These are phyloP conservation scores for Penicillium sp. DNA, from an alignment of 2,329 filamentous ascomycete species.

Conservation along the genomic window DNA sequence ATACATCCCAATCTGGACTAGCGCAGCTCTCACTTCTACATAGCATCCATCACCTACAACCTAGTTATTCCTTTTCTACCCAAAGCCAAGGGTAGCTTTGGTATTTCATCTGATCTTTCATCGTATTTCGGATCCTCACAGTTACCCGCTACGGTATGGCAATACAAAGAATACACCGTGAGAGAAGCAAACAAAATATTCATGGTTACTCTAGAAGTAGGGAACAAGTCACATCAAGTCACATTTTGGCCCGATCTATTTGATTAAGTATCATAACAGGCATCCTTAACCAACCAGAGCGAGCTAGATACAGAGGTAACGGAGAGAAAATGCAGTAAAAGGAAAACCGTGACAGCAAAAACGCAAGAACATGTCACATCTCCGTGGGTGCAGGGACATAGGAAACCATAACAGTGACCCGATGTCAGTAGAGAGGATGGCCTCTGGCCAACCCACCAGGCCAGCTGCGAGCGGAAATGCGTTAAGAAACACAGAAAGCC, in stretches of 20 bases:
- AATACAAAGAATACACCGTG: no score
- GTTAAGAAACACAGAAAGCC: conserved; percentile 44
- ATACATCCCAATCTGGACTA: no score
- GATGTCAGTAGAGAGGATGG: conserved; percentile 8
- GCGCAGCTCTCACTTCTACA: no score
- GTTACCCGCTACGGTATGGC: no score
- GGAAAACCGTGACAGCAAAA: conserved; percentile 42
- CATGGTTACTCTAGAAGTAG: conserved; percentile 21
- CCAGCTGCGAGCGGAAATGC: conserved; percentile 34
- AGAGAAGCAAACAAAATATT: no score
- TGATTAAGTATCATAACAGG: conserved; percentile 39
- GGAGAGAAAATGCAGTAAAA: conserved; percentile 36
- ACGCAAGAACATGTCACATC: conserved; percentile 43
- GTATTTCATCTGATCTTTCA: no score
- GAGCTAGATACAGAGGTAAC: conserved; percentile 41
- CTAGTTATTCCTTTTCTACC: no score
- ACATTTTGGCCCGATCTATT: conserved; percentile 43
- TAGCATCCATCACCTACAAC: no score
- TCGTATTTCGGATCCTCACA: no score
- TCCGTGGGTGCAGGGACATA: conserved; percentile 42
- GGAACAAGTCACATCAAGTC: conserved; percentile 31
- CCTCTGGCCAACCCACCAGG: conserved; percentile 11
- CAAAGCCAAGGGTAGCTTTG: no score
- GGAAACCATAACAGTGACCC: conserved; percentile 39
- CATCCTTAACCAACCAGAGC: conserved; percentile 44